Evolutionary conservation across 495 filamentous ascomycete species (phyloP).

Genomic region (Penicillium lividum): DNA sequence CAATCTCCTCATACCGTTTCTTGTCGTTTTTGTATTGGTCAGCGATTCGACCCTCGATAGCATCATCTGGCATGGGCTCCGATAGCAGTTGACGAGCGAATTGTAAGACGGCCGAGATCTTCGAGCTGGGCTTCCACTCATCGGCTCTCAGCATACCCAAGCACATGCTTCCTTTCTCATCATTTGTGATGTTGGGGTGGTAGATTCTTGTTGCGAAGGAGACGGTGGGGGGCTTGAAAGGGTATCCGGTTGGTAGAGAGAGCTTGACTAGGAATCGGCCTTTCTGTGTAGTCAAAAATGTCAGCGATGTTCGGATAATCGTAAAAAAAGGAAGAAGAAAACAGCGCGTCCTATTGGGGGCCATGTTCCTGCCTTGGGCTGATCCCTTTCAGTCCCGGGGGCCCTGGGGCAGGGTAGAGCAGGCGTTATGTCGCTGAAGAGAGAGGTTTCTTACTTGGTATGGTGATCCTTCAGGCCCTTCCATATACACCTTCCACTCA

Average conservation of each 20-base stretch:
- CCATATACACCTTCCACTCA: slow-evolving; percentile 79
- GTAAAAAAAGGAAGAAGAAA: not conserved
- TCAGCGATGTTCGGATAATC: slow-evolving; percentile 12
- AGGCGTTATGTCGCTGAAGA: not conserved
- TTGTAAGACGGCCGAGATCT: slow-evolving; percentile 73
- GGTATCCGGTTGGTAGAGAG: slow-evolving; percentile 80
- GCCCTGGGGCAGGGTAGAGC: not conserved
- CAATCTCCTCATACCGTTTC: slow-evolving; percentile 78
- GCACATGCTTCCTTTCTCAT: slow-evolving; percentile 89
- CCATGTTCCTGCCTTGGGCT: not conserved
- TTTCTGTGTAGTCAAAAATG: slow-evolving; percentile 44
- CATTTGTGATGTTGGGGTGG: slow-evolving; percentile 97
- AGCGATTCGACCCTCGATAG: slow-evolving; percentile 83
- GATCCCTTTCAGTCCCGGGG: not conserved
- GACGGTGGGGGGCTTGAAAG: slow-evolving; percentile 88
- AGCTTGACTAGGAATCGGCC: slow-evolving; percentile 79
- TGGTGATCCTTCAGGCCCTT: slow-evolving; percentile 68
- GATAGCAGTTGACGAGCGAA: slow-evolving; percentile 75
- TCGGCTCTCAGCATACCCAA: slow-evolving; percentile 83
- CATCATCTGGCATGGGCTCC: slow-evolving; percentile 93
- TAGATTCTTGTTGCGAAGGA: slow-evolving; percentile 94
- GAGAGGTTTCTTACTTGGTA: slow-evolving; percentile 59
- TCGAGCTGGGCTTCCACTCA: slow-evolving; percentile 91
- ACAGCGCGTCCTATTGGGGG: not conserved
- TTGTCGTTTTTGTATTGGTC: slow-evolving; percentile 78